Conservation (phyloP, 495 filamentous ascomycete genomes). For the Penicillium atrosanguineum region DNA sequence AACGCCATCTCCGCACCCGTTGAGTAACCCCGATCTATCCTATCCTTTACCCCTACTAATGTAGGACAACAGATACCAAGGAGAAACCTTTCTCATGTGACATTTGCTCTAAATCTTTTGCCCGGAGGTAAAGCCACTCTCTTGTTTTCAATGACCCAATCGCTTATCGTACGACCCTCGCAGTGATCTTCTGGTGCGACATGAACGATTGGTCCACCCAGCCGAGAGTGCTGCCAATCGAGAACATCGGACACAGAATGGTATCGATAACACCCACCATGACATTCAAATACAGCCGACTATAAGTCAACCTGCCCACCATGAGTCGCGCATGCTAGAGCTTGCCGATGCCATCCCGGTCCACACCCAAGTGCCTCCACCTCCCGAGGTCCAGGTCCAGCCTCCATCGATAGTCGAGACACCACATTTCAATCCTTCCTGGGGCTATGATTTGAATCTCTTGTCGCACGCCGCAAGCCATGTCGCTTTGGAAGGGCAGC, state of each 20-base stretch:
- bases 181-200: constrained; percentile 68
- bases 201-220: constrained; percentile 71
- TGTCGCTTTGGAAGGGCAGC: constrained; percentile 48
- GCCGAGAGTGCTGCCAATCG: constrained; percentile 51
- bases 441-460: constrained; percentile 51
- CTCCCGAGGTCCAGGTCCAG: constrained; percentile 41
- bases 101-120: constrained; percentile 51
- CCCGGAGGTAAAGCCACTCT: constrained; percentile 39
- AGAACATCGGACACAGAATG: constrained; percentile 38
- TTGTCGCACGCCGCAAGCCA: constrained; percentile 50
- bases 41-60: constrained; percentile 23
- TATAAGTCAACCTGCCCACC: constrained; percentile 38
- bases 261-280: constrained; percentile 23
- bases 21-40: constrained; percentile 37
- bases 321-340: constrained; percentile 49
- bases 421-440: constrained; percentile 49
- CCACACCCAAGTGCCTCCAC: constrained; percentile 38
- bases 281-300: constrained; percentile 39
- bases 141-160: constrained; percentile 10
- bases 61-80: constrained; percentile 44
- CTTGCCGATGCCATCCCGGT: constrained; percentile 45
- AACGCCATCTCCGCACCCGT: constrained; percentile 56
- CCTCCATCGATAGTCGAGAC: constrained; percentile 44
- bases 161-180: constrained; percentile 26
- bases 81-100: constrained; percentile 57